Evolutionary conservation across 495 filamentous ascomycete species (phyloP), one percentile per base, ranked within the genome.

Genomic region (Cairneyella variabilis): DNA sequence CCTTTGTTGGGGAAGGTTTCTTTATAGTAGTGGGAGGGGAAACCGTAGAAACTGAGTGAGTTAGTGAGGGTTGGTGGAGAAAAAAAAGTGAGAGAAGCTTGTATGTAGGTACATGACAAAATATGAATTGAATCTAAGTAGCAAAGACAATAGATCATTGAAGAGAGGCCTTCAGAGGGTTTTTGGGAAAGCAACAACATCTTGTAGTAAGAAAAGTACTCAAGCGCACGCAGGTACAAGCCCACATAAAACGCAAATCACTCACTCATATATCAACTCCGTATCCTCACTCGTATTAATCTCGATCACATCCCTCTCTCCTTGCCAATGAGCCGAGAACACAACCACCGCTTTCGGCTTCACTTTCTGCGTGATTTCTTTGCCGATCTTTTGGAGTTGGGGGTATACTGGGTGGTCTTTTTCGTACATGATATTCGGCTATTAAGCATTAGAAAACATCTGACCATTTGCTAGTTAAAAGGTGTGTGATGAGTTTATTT

Each of bases 301-400:
- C 61, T 88, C 72, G 49, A 95, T 78, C 3, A 69, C 74, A 59
- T 79, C 69, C 27, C 64, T 64, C 1, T 70, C 71, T 20, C 74
- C 78, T 67, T 91, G 84, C 90, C 90, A 95, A 69, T 95, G 89
- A 21, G 88, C 90, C 10, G 87, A 91, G 66, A 95, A 89, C 11
- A 95, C 88, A 10, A 96, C 85, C 12, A 93, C 76, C 14, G 89
- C 90, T 50, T 82, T 83, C 17, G 89, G 89, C 63, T 87, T 86
- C 27, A 92, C 82, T 61, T 84, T 85, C 23, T 82, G 74, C 0
- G 88, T 91, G 62, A 96, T 95, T 61, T 95, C 89, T 7, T 66
- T 73, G 23, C 90, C 90, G 44, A 93, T 83, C 12, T 69, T 57
- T 38, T 81, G 77, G 6, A 96, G 77, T 48, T 86, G 68, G n/a